Conservation (phyloP, 495 filamentous ascomycete genomes). For the Penicillium desertorum region DNA sequence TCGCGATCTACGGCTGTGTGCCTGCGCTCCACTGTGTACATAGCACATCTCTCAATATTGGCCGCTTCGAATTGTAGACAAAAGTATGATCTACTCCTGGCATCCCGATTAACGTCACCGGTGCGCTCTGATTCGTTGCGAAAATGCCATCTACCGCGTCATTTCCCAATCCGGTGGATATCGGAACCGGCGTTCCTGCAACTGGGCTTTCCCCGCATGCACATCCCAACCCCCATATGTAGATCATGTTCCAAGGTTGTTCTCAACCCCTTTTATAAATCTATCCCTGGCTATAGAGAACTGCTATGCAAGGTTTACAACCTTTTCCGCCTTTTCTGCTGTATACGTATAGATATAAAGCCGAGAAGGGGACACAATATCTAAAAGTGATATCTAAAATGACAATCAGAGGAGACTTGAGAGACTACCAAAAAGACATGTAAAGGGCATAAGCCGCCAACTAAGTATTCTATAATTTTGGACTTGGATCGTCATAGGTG, state of each 20-base stretch:
- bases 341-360: too few relatives aligned
- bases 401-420: too few relatives aligned
- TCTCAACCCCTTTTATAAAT: background rate
- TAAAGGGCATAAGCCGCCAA: too few relatives aligned
- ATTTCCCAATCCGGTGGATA: background rate
- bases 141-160: background rate
- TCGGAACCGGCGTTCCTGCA: background rate
- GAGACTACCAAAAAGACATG: too few relatives aligned
- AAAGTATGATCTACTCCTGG: background rate
- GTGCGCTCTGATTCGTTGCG: background rate
- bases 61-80: background rate
- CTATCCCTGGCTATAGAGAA: too few relatives aligned
- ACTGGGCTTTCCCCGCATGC: conserved; percentile 4
- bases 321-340: too few relatives aligned
- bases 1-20: background rate
- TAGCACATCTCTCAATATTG: background rate
- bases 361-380: too few relatives aligned
- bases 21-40: background rate
- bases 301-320: too few relatives aligned
- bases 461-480: background rate
- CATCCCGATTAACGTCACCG: background rate
- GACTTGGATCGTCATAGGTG: conserved; percentile 9
- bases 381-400: too few relatives aligned
- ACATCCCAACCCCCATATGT: conserved; percentile 4
- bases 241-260: conserved; percentile 6